phyloP scores from a whole-genome alignment of 148 eudicot genomes.

The Oxyria digyna region DNA sequence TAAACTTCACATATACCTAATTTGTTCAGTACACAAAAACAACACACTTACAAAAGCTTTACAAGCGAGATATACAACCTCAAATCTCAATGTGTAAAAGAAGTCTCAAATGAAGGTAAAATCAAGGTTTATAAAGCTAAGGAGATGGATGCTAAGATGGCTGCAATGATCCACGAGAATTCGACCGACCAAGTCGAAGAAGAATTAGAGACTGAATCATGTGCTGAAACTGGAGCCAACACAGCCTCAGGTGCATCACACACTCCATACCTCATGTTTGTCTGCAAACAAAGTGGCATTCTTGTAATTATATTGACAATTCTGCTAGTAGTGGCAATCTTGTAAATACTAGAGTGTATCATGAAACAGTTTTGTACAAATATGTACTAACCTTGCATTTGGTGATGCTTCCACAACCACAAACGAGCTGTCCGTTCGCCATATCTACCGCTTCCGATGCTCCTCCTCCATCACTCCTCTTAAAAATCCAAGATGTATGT shows the following conservation, averaged over 20 bases:
- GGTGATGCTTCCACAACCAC: conserved; percentile 58
- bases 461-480: conserved; percentile 98
- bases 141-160: conserved; percentile 13
- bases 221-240: conserved; percentile 13
- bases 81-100: neutral
- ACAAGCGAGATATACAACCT: neutral
- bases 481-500: conserved; percentile 7
- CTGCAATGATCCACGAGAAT: conserved; percentile 26
- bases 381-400: conserved; percentile 55
- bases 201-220: conserved; percentile 16
- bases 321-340: too few species aligned
- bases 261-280: conserved; percentile 56
- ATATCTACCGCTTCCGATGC: conserved; percentile 84
- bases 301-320: too few species aligned
- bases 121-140: neutral
- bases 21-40: too few species aligned
- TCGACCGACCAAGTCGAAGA: conserved; percentile 15
- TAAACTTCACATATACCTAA: too few species aligned
- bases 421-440: conserved; percentile 61
- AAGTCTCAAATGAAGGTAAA: neutral
- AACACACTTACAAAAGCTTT: too few species aligned
- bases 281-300: conserved; percentile 33
- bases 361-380: neutral
- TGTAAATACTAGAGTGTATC: too few species aligned
- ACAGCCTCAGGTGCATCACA: conserved; percentile 42